Evolutionary conservation across 768 basidiomycete species (phyloP), one percentile per base, ranked within the genome.

Genomic region (Panaeolus papilionaceus): DNA sequence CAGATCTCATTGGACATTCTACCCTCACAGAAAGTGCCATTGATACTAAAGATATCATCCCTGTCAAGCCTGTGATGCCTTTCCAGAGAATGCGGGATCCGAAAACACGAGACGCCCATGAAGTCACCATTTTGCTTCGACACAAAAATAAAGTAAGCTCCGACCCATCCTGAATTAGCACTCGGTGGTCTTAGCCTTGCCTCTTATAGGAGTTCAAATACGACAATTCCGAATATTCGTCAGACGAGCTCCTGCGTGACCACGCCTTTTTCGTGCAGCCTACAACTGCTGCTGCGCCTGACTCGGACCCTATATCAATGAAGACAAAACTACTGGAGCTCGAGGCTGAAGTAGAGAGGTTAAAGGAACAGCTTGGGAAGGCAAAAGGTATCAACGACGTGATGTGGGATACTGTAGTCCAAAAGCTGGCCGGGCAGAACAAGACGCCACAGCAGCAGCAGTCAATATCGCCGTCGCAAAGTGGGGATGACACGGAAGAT

Each of bases 351-450:
- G 85, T 95, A 8, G 83, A 82, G 62, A 79, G 77, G 28, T 77
- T 97, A 66, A 86, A 84, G 58, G 86, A 88, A 58, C 90, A 95
- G 68, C 81, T 98, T 6, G 87, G 88, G 33, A 90, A 89, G 75
- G 96, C 96, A 4, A 94, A 95, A 74, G 88, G 91, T n/a, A 84
- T 98, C 67, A 98, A 98, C 72, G 95, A 98, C 74, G 84, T 86
- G 64, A 97, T 98, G 91, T 98, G 96, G 96, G 91, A 93, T 70
- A 87, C 85, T 2, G 86, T 95, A 1, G 92, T 96, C 37, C 89
- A 92, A 70, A 85, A 80, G 54, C 78, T 89, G 14, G 79, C 91
- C 2, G 67, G 45, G 16, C 66, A 72, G 54, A 58, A 33, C n/a
- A 58, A 58, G 33, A 58, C 54, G 37, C 54, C 49, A 3, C 49